Base-by-base conservation (phyloP, 129 eudicot genomes). In the Deinandra increscens region DNA sequence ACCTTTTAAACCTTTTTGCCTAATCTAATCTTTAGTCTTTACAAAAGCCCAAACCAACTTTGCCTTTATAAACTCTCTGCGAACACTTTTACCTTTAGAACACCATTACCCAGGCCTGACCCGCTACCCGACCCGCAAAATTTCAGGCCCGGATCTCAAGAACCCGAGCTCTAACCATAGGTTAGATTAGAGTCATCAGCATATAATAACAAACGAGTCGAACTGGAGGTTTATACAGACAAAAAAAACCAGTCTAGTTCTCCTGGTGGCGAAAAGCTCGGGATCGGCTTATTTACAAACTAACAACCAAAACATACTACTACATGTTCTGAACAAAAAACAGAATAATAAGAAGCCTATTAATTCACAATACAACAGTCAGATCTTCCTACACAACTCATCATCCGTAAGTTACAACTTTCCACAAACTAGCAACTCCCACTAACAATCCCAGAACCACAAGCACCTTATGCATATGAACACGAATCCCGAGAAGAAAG, bases 341-440 rank as follows among this genome's bases (percentile, higher is more conserved):
- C 81, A 69, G n/a, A n/a, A n/a, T n/a, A n/a, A n/a, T 13, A 33
- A 41, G 9, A 48, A 31, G 4, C 71, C 75, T 62, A 50, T 70
- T 29, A 44, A 70, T 49, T 19, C 66, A 77, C 76, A 69, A 60
- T 31, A 72, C 34, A 69, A 72, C 34, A 69, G 76, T 59, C 68
- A 44, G 45, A 19, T 60, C 23, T 42, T 29, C 37, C 67, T 75
- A 66, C 73, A 4, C 5, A 58, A 26, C 43, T 43, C 22, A 39
- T 76, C 64, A 60, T n/a, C 31, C 31, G 18, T 41, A 26, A 43
- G 17, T 20, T 53, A 34, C 78, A 64, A 26, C 3, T 29, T 66
- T 81, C 82, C 72, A 81, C 20, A 84, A 60, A 75, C 86, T 81
- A 33, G 76, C 66, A n/a, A 78, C 66, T 11, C 82, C 79, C 71